Conservation (phyloP, 2,329 filamentous ascomycete species). For the Ascochyta koolunga region DNA sequence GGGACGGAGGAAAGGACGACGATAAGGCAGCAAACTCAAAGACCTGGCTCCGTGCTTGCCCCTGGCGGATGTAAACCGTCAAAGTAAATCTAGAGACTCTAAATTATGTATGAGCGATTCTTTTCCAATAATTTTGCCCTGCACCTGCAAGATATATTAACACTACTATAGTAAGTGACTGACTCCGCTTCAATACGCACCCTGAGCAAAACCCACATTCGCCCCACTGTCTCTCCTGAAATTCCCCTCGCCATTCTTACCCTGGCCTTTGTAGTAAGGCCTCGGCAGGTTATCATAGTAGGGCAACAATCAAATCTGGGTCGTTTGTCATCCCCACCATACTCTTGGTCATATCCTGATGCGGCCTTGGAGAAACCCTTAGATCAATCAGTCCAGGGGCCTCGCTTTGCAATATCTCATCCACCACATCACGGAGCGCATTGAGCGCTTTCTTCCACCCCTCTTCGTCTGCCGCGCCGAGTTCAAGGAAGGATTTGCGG, state of each 20-base stretch:
- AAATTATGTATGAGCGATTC: not conserved
- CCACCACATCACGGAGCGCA: conserved; percentile 32
- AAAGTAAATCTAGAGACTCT: not conserved
- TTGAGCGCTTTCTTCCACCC: conserved; percentile 30
- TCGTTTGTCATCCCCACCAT: conserved; percentile 55
- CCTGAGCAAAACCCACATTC: not conserved
- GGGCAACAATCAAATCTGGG: conserved; percentile 52
- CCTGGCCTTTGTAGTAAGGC: conserved; percentile 31
- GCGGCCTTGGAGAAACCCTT: conserved; percentile 43
- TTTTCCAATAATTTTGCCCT: not conserved
- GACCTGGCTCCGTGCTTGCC: not conserved
- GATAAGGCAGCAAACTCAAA: not conserved
- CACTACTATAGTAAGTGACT: too few species aligned
- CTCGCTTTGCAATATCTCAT: conserved; percentile 34
- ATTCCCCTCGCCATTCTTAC: not conserved
- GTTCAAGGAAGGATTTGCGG: conserved; percentile 12
- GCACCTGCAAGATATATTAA: not conserved
- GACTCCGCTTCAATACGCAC: not conserved
- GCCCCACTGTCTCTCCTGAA: not conserved
- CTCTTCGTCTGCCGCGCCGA: conserved; percentile 14
- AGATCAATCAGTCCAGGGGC: conserved; percentile 50
- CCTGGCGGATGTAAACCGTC: not conserved
- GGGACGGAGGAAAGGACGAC: not conserved
- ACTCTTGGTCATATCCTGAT: conserved; percentile 41
- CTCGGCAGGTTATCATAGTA: conserved; percentile 57